Evolutionary conservation across 345 rosid species (phyloP).

Genomic region (Brassica cretica): DNA sequence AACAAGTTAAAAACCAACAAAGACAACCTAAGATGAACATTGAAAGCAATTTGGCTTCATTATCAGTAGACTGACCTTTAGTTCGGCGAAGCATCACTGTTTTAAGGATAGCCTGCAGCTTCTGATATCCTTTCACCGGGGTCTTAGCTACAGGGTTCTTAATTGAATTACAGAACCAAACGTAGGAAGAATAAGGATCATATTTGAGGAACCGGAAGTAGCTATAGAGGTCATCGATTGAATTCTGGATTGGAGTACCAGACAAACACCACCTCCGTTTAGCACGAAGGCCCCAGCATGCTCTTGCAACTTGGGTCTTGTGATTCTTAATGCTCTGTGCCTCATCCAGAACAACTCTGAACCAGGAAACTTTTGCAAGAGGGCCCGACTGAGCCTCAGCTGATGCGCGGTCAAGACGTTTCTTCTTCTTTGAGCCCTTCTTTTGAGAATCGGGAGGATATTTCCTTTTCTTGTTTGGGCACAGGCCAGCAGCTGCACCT

Average conservation of each 20-base stretch:
- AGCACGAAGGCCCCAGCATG: constrained; percentile 99
- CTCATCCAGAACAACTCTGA: constrained; percentile 93
- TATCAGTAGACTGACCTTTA: constrained; percentile 60
- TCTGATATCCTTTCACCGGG: constrained; percentile 68
- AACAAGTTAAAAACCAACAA: constrained; percentile 27
- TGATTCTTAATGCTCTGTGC: constrained; percentile 97
- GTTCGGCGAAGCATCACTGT: constrained; percentile 97
- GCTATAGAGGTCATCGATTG: constrained; percentile 96
- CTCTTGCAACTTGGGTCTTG: constrained; percentile 95
- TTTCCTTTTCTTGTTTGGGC: constrained; percentile 63
- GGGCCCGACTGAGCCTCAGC: constrained; percentile 69
- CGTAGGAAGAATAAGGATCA: constrained; percentile 73
- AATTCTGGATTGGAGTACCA: constrained; percentile 97
- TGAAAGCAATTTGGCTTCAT: constrained; percentile 1
- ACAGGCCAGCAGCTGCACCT: constrained; percentile 37
- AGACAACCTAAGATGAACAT: constrained; percentile 16
- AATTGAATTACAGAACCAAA: constrained; percentile 56
- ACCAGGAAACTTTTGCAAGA: constrained; percentile 92
- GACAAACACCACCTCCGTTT: constrained; percentile 99
- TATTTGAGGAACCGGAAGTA: constrained; percentile 95
- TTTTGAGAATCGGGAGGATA: constrained; percentile 52
- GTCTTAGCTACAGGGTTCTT: constrained; percentile 67
- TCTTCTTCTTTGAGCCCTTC: constrained; percentile 57
- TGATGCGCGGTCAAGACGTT: constrained; percentile 43
- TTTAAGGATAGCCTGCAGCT: constrained; percentile 83